Evolutionary conservation across 352 stramenopile genomes (phyloP), one percentile per base, ranked within the genome.

Genomic region (Phytophthora fragariaefolia): DNA sequence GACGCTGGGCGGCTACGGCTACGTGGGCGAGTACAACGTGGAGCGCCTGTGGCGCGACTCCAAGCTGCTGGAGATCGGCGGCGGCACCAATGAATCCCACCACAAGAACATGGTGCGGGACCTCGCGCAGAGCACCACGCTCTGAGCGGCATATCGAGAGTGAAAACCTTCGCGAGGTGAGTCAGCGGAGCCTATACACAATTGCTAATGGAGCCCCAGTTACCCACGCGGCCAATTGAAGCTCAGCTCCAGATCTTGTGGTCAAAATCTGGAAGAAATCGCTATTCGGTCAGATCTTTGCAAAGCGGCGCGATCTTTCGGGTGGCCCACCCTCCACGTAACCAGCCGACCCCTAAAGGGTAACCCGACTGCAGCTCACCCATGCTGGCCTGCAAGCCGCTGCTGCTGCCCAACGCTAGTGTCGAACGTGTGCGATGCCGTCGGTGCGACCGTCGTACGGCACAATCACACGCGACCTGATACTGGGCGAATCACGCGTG

Each of bases 1-100:
- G 64, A 97, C 98, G 15, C 88, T 99, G 40, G 98, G 98, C 54
- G 98, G 97, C 53, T 98, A 99, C 74, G 98, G 98, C 22, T 99
- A 99, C 82, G 92, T 98, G n/a, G 97, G 97, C 52, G 98, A 99
- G 75, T 99, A 99, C 78, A 95, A 93, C 60, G 97, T 99, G 10
- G 98, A 99, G 84, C 83, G 97, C 49, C 82, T 99, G 2, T 99
- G 97, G 97, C 88, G 97, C 58, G 98, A 99, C 91, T 93, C 97
- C 12, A 99, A 99, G 79, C 76, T 99, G 52, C 79, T 99, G n/a
- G 98, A 99, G 83, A 99, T 99, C 74, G 98, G 98, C 47, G 98
- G 97, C 53, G 98, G 98, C 53, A 99, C 98, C 22, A 98, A 99
- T 67, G 97, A 99, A 79, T 98, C 94, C 47, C 97, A 99, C 73